phyloP scores from a whole-genome alignment of 495 filamentous ascomycete genomes.

The Neurospora tetraspora region DNA sequence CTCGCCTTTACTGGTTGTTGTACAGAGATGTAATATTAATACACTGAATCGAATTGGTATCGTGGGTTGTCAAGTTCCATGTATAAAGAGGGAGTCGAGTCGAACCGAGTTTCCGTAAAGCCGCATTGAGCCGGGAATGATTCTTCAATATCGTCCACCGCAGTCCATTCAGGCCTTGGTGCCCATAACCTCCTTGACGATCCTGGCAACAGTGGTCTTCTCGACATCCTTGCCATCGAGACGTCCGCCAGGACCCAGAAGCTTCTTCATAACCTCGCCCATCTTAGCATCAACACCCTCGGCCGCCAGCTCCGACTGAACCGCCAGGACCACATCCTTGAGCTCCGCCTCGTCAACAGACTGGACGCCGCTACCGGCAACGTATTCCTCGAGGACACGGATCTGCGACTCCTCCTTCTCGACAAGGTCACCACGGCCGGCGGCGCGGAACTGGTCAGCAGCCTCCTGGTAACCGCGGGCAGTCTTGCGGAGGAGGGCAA shows the following conservation, averaged over 20 bases:
- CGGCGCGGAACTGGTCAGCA: slow-evolving; percentile 35
- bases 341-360: slow-evolving; percentile 33
- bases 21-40: not conserved
- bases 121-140: not conserved
- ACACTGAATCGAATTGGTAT: not conserved
- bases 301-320: slow-evolving; percentile 23
- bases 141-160: not conserved
- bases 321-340: slow-evolving; percentile 20
- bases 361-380: slow-evolving; percentile 31
- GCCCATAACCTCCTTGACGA: slow-evolving; percentile 21
- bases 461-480: slow-evolving; percentile 30
- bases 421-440: slow-evolving; percentile 43
- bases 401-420: slow-evolving; percentile 44
- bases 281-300: slow-evolving; percentile 16
- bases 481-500: slow-evolving; percentile 41
- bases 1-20: not conserved
- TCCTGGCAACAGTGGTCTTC: slow-evolving; percentile 19
- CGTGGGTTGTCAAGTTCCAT: not conserved
- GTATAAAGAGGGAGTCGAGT: not conserved
- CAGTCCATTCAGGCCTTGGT: not conserved
- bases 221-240: slow-evolving; percentile 31
- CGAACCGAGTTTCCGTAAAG: not conserved
- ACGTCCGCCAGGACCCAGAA: slow-evolving; percentile 24
- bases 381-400: slow-evolving; percentile 39
- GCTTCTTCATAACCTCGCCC: slow-evolving; percentile 28